Evolutionary conservation across 169 alveolate species (phyloP), one percentile per base, ranked within the genome.

Genomic region (Plasmodium knowlesi): DNA sequence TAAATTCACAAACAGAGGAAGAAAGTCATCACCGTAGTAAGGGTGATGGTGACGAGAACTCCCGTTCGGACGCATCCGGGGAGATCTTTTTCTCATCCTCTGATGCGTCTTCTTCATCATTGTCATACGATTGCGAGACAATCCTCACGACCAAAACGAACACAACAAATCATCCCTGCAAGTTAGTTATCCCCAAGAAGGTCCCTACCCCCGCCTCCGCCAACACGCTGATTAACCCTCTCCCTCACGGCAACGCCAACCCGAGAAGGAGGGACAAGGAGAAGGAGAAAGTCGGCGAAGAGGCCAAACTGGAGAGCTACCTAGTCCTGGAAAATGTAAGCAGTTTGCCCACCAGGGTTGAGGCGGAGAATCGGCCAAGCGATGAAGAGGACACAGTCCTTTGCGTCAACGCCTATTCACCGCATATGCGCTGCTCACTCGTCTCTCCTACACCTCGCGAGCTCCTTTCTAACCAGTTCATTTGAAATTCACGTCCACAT

Each of bases 101-200:
- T n/a, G 54, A 41, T 39, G 76, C 34, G n/a, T 67, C 76, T 0
- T 25, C 76, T 8, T 67, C 76, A 19, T 22, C 76, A 28, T 22
- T 67, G 30, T 67, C 76, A 67, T 94, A 96, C 96, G 97, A 96
- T 81, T 96, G 96, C 39, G 96, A 96, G 79, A 96, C 97, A 19
- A 95, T 96, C 53, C 93, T 96, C 22, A 95, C 97, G 46, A 96
- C 97, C 53, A 94, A 96, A 74, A 95, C 97, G 28, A 96, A 96
- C 88, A 93, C 96, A 46, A 95, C 96, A 39, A 96, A 96, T 82
- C 97, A 95, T 50, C 97, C 97, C 2, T 92, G 83, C 54, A 91
- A 94, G 76, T 88, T 96, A 34, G 74, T 37, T 37, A 93, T 91
- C 22, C 93, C 92, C 57, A 95, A 92, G n/a, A 43, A 83, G 22